phyloP scores from a whole-genome alignment of 2,329 filamentous ascomycete genomes.

The Phyllosticta ampelicida region DNA sequence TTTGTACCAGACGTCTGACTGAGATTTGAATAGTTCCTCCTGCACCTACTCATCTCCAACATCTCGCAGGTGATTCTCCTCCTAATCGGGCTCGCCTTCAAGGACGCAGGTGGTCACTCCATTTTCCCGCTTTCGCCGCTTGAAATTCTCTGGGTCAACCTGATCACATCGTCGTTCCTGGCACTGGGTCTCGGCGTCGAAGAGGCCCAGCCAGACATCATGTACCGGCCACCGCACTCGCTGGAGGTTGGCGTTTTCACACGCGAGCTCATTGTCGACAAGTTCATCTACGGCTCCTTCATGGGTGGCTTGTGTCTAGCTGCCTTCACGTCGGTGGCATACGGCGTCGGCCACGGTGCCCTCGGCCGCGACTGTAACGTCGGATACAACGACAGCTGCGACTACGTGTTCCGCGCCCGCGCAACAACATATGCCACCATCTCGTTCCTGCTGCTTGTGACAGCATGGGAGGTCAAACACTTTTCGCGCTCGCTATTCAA shows the following conservation, averaged over 20 bases:
- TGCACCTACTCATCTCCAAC: slow-evolving; percentile 39
- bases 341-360: slow-evolving; percentile 32
- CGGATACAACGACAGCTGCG: slow-evolving; percentile 31
- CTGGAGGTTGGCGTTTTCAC: slow-evolving; percentile 36
- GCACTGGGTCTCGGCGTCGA: slow-evolving; percentile 38
- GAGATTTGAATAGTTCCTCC: slow-evolving; percentile 26
- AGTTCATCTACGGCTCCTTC: slow-evolving; percentile 38
- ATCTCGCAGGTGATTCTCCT: slow-evolving; percentile 39
- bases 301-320: slow-evolving; percentile 36
- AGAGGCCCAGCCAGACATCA: slow-evolving; percentile 35
- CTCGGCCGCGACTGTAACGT: slow-evolving; percentile 36
- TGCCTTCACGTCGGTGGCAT: slow-evolving; percentile 35
- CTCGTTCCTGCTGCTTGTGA: slow-evolving; percentile 34
- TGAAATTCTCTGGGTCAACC: slow-evolving; percentile 39
- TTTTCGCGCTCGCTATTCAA: slow-evolving; percentile 35
- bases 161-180: slow-evolving; percentile 38
- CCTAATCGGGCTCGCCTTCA: slow-evolving; percentile 36
- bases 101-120: slow-evolving; percentile 32
- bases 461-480: slow-evolving; percentile 40
- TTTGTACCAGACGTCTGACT: not conserved
- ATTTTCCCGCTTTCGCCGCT: slow-evolving; percentile 37
- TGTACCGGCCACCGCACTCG: slow-evolving; percentile 35
- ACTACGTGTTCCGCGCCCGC: slow-evolving; percentile 33
- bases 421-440: slow-evolving; percentile 36
- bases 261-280: slow-evolving; percentile 36